Percentiles rank a stretch among this genome's conserved stretches.
Conservation (phyloP, 2,329 filamentous ascomycete species). For the Pseudocercospora macadamiae region DNA sequence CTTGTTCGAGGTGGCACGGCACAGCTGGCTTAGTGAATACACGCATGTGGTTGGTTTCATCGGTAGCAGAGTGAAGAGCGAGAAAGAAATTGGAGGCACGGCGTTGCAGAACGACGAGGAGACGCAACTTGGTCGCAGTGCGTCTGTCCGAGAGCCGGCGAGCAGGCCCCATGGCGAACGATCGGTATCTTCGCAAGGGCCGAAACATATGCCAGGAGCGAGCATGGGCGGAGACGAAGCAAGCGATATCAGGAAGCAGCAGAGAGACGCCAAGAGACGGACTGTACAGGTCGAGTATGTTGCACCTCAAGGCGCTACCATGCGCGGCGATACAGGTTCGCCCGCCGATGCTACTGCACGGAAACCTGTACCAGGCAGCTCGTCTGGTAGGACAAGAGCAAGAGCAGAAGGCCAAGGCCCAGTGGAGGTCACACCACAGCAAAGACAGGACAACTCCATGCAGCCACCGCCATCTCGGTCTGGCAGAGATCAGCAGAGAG, state of each 20-base stretch:
- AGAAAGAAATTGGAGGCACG: slow-evolving; percentile 80
- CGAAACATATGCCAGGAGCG: slow-evolving; percentile 26
- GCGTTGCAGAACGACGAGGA: slow-evolving; percentile 62
- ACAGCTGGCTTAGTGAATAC: slow-evolving; percentile 98
- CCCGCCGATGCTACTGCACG: slow-evolving; percentile 28
- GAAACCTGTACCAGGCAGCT: slow-evolving; percentile 32
- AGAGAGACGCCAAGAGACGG: slow-evolving; percentile 83
- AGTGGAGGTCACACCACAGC: slow-evolving; percentile 43
- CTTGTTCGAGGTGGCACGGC: slow-evolving; percentile 92
- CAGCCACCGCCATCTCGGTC: slow-evolving; percentile 41
- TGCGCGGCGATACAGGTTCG: slow-evolving; percentile 62
- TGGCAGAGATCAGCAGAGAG: slow-evolving; percentile 55
- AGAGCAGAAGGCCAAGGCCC: slow-evolving; percentile 61
- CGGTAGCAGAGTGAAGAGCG: slow-evolving; percentile 89
- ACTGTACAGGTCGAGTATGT: slow-evolving; percentile 99
- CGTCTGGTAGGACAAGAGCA: slow-evolving; percentile 48
- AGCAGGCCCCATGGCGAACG: slow-evolving; percentile 45
- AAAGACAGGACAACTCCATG: slow-evolving; percentile 32
- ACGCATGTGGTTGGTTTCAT: slow-evolving; percentile 97
- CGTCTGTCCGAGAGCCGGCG: slow-evolving; percentile 84
- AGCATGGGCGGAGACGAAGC: slow-evolving; percentile 29
- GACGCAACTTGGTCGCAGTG: slow-evolving; percentile 74
- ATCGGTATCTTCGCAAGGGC: slow-evolving; percentile 19
- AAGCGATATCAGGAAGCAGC: slow-evolving; percentile 47
- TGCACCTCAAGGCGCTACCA: slow-evolving; percentile 78